A percentile compares a stretch with the other conserved stretches of the same genome.
These are phyloP conservation scores for Diospyros kaki DNA, from an alignment of 148 eudicot species.

Conservation along the genomic window DNA sequence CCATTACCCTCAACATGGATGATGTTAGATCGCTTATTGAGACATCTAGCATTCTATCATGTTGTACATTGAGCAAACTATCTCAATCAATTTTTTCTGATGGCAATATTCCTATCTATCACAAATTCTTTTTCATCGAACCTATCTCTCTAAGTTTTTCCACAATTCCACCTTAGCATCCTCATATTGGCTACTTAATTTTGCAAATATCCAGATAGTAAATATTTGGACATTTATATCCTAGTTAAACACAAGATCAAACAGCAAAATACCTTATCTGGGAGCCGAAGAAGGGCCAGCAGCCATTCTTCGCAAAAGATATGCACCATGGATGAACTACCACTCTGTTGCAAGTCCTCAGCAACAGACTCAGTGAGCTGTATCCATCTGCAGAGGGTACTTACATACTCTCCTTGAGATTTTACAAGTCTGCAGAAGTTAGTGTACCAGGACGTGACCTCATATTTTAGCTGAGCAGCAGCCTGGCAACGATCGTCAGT, in stretches of 20 bases:
- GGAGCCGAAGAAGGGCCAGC: conserved; percentile 54
- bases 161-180: too few species aligned
- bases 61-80: too few species aligned
- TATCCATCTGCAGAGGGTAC: conserved; percentile 50
- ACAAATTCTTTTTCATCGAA: too few species aligned
- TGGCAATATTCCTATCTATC: too few species aligned
- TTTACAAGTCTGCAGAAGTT: conserved; percentile 59
- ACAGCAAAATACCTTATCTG: conserved; percentile 53
- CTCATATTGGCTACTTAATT: too few species aligned
- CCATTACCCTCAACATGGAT: too few species aligned
- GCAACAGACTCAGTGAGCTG: conserved; percentile 38
- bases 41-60: too few species aligned
- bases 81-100: too few species aligned
- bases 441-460: conserved; percentile 60
- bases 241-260: background rate
- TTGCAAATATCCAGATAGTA: too few species aligned
- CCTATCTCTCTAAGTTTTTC: too few species aligned
- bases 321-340: conserved; percentile 35
- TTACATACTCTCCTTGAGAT: conserved; percentile 58
- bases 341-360: conserved; percentile 23
- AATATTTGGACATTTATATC: background rate
- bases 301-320: conserved; percentile 55
- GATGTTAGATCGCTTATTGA: too few species aligned
- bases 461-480: conserved; percentile 61
- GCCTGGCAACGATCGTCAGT: conserved; percentile 55